Conservation (phyloP, 306 rosid species). For the Echinosophora koreensis region DNA sequence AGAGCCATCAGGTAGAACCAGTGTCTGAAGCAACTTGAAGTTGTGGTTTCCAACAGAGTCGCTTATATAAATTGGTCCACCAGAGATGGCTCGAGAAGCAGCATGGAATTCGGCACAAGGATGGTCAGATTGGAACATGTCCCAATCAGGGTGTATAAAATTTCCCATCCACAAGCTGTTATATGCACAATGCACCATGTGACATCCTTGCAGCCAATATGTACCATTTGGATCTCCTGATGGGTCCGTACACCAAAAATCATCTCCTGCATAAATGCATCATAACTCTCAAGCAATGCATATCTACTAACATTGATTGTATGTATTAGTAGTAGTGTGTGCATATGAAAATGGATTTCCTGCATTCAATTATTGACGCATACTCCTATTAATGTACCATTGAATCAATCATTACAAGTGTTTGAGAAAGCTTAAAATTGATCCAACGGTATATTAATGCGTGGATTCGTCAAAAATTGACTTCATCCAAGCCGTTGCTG, state of each 20-base stretch:
- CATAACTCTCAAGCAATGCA: not conserved
- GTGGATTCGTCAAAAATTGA: too few relatives aligned
- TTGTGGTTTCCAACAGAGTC: slow-evolving; percentile 76
- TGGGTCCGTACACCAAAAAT: slow-evolving; percentile 74
- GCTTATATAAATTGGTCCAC: slow-evolving; percentile 81
- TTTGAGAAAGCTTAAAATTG: too few relatives aligned
- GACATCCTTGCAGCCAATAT: slow-evolving; percentile 86
- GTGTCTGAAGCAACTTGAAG: slow-evolving; percentile 68
- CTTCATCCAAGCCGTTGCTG: not conserved
- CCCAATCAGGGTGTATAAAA: slow-evolving; percentile 88
- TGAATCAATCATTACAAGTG: too few relatives aligned
- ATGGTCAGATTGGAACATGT: slow-evolving; percentile 81
- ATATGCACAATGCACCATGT: slow-evolving; percentile 85
- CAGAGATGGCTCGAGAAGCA: slow-evolving; percentile 79
- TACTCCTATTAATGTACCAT: too few relatives aligned
- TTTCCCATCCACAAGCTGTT: slow-evolving; percentile 88
- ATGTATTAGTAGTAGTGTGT: too few relatives aligned
- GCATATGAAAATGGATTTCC: too few relatives aligned
- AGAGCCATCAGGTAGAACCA: slow-evolving; percentile 72
- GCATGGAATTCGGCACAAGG: slow-evolving; percentile 78
- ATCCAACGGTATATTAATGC: too few relatives aligned
- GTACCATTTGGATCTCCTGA: slow-evolving; percentile 73
- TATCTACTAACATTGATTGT: not conserved
- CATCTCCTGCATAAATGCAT: slow-evolving; percentile 60
- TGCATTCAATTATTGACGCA: too few relatives aligned